A percentile compares a stretch with the other conserved stretches of the same genome.
These are phyloP conservation scores for Cryphonectria carpinicola DNA, from an alignment of 2,329 filamentous ascomycete genomes.

Conservation along the genomic window DNA sequence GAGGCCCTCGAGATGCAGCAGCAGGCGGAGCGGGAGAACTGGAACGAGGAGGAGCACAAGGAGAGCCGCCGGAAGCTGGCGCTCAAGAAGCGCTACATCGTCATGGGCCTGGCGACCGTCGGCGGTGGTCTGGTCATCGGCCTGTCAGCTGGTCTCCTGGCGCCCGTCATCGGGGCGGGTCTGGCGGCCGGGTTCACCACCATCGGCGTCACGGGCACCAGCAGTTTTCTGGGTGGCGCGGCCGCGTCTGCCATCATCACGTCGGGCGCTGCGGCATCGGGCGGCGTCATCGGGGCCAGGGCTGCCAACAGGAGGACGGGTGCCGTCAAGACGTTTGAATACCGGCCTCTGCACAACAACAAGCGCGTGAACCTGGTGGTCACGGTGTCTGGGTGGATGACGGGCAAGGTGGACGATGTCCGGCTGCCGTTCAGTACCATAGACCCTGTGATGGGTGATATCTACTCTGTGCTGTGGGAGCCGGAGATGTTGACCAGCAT, in stretches of 20 bases:
- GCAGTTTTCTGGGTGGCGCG: constrained; percentile 86
- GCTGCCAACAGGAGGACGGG: constrained; percentile 89
- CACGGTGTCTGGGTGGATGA: constrained; percentile 97
- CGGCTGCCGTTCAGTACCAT: constrained; percentile 94
- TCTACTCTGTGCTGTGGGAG: constrained; percentile 97
- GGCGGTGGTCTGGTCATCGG: constrained; percentile 95
- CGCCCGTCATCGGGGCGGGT: constrained; percentile 91
- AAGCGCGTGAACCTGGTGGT: constrained; percentile 95
- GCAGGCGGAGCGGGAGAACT: constrained; percentile 89
- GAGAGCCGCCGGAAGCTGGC: constrained; percentile 81
- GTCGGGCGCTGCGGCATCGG: constrained; percentile 82
- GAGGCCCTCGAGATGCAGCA: constrained; percentile 98
- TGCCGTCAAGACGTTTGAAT: constrained; percentile 94
- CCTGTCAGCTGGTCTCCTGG: constrained; percentile 86
- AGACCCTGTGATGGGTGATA: constrained; percentile 95
- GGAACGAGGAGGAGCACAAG: constrained; percentile 96
- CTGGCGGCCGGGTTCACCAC: constrained; percentile 94
- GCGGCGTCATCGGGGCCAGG: constrained; percentile 81
- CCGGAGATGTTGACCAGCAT: constrained; percentile 97
- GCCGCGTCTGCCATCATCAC: constrained; percentile 95
- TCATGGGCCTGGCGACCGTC: constrained; percentile 97
- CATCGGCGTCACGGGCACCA: constrained; percentile 87
- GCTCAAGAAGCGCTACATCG: constrained; percentile 81
- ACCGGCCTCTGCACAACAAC: constrained; percentile 95
- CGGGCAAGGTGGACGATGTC: constrained; percentile 95